Conservation (phyloP, 2,329 filamentous ascomycete species). For the Colletotrichum shisoi region DNA sequence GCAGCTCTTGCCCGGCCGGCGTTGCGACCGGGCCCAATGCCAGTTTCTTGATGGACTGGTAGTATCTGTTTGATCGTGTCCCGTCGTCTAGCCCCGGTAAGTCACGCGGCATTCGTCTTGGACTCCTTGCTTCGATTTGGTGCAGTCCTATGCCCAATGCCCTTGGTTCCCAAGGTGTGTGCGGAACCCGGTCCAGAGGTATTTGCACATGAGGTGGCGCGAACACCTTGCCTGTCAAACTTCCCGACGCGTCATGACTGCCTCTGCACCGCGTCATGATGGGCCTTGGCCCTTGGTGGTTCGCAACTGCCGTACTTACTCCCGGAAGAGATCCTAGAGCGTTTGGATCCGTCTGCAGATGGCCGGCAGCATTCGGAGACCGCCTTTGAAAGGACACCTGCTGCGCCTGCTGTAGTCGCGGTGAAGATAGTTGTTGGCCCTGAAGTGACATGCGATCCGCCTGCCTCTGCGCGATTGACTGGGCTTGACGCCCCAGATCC, state of each 20-base stretch:
- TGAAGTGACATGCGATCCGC: conserved; percentile 2
- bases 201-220: conserved; percentile 41
- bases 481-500: conserved; percentile 5
- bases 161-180: conserved; percentile 52
- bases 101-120: conserved; percentile 51
- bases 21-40: conserved; percentile 55
- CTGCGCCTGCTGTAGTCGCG: neutral
- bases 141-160: conserved; percentile 57
- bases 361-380: neutral
- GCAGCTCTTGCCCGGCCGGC: conserved; percentile 50
- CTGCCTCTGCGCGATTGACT: conserved; percentile 1
- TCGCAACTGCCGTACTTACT: neutral
- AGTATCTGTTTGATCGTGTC: conserved; percentile 52
- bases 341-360: neutral
- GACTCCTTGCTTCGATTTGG: conserved; percentile 58
- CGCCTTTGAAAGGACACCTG: conserved; percentile 2
- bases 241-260: conserved; percentile 1
- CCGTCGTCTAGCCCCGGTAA: neutral
- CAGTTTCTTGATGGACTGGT: conserved; percentile 65
- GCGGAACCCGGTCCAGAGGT: conserved; percentile 50
- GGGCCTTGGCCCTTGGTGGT: neutral
- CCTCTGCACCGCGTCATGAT: neutral
- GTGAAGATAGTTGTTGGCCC: conserved; percentile 5
- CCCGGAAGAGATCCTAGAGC: neutral
- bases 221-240: conserved; percentile 41